Conservation (phyloP, 2,329 filamentous ascomycete species). For the Gliomastix tumulicola region DNA sequence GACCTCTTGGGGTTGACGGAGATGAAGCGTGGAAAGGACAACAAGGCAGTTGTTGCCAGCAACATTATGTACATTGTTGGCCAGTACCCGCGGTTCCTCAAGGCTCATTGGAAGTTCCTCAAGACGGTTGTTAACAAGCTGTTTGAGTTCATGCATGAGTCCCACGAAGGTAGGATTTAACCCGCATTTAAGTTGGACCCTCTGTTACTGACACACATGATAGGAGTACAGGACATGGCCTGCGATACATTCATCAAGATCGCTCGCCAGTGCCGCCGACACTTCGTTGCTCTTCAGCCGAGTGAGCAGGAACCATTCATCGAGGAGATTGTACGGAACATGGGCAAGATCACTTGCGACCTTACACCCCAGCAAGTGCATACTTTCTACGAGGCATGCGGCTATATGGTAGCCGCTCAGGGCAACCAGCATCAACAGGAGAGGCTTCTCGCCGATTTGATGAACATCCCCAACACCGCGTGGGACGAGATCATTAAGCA, state of each 20-base stretch:
- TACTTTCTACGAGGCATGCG: constrained; percentile 97
- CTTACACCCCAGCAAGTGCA: constrained; percentile 95
- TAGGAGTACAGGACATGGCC: constrained; percentile 97
- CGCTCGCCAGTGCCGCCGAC: constrained; percentile 92
- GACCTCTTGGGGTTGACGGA: constrained; percentile 93
- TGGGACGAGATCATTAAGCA: constrained; percentile 93
- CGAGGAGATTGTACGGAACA: constrained; percentile 93
- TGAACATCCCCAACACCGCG: constrained; percentile 86
- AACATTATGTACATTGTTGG: constrained; percentile 99
- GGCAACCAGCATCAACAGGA: constrained; percentile 94
- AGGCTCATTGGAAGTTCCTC: constrained; percentile 99
- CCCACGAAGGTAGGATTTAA: constrained; percentile 74
- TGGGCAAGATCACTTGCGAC: constrained; percentile 93
- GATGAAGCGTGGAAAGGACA: constrained; percentile 99
- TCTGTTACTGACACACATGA: neutral
- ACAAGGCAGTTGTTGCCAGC: constrained; percentile 97
- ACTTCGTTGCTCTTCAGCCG: constrained; percentile 93
- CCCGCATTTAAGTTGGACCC: neutral
- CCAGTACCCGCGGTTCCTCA: constrained; percentile 95
- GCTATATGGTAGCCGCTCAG: constrained; percentile 98
- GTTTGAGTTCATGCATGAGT: constrained; percentile 99
- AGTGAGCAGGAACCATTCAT: constrained; percentile 96
- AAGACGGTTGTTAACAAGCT: constrained; percentile 99
- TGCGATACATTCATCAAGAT: constrained; percentile 99
- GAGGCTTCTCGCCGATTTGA: constrained; percentile 81